Percentiles rank a stretch among this genome's conserved stretches.
Conservation (phyloP, 495 filamentous ascomycete genomes). For the Xanthoparmelia taractica region DNA sequence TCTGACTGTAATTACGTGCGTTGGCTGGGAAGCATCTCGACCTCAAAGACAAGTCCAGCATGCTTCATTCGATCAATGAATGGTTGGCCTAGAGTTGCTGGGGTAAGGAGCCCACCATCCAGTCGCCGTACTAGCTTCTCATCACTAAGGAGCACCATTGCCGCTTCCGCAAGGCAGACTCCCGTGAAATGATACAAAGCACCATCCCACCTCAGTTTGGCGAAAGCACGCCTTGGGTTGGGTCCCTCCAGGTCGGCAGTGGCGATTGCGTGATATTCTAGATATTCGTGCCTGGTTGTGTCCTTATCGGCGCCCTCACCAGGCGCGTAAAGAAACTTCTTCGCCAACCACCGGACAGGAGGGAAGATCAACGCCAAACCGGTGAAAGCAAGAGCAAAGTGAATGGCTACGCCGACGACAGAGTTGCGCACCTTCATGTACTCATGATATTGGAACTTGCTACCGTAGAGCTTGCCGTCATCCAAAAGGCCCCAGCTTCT, state of each 20-base stretch:
- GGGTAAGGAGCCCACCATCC: constrained; percentile 66
- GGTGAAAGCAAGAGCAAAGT: constrained; percentile 47
- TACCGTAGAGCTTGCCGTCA: constrained; percentile 56
- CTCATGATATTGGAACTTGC: constrained; percentile 63
- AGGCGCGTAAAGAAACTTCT: constrained; percentile 51
- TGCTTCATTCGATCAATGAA: constrained; percentile 63
- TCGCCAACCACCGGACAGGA: constrained; percentile 47
- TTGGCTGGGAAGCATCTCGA: constrained; percentile 18
- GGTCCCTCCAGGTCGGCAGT: constrained; percentile 47
- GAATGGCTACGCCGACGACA: constrained; percentile 49
- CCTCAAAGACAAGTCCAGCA: constrained; percentile 27
- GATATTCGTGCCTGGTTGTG: constrained; percentile 44
- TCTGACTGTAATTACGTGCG: not conserved
- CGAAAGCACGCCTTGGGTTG: constrained; percentile 47
- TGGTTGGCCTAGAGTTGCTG: constrained; percentile 72
- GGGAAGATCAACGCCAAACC: constrained; percentile 44
- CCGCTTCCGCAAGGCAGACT: constrained; percentile 58
- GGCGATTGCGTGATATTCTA: constrained; percentile 61
- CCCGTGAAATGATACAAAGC: constrained; percentile 65
- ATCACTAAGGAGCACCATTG: constrained; percentile 59
- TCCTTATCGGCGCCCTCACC: constrained; percentile 60
- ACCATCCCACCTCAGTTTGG: constrained; percentile 51
- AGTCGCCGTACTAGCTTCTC: constrained; percentile 50
- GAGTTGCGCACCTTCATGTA: constrained; percentile 55
- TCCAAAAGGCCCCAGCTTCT: constrained; percentile 70